Evolutionary conservation across 2,329 filamentous ascomycete species (phyloP), one percentile per base, ranked within the genome.

Genomic region (Metarhizium album): DNA sequence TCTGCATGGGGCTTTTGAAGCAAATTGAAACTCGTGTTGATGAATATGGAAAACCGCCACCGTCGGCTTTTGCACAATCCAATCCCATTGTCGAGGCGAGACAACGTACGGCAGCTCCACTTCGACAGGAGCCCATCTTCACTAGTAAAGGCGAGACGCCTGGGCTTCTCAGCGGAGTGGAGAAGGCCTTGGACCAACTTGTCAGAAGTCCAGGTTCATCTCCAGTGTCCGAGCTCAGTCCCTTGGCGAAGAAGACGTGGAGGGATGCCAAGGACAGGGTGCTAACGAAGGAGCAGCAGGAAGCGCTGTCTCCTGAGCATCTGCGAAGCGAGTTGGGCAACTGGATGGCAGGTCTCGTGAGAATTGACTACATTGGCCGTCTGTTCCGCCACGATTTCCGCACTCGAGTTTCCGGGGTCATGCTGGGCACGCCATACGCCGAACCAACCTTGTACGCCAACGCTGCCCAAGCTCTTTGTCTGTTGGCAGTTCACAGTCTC

Each of bases 381-480:
- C 74, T 85, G 0, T 88, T 96, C 64, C 80, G 84, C 23, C 80
- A 86, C 58, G 78, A 80, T 3, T 87, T 89, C 62, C 70, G 75
- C 13, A 79, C 80, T 27, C 80, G 79, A 35, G 74, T 89, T 24
- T 77, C 77, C 1, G 75, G 79, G 2, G 79, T 85, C 13, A 79
- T 95, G 3, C 74, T 93, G 20, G 90, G 89, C 31, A 72, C 76
- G 0, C 90, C 90, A 0, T 82, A 85, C 60, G 85, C 84, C 3
- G 82, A 86, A 61, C 71, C 81, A 1, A 79, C 79, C 29, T 70
- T 85, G 16, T 84, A 89, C 57, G 68, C 86, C 47, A 82, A 91
- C 62, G 85, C 87, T 1, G 74, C 83, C n/a, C 80, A 82, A 53
- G 79, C 84, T 0, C 70, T 93, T 38, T 81, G 80, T 13, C 75